Percentiles rank a stretch among this genome's conserved stretches.
phyloP scores from a whole-genome alignment of 306 rosid species.

The Medicago ruthenica region DNA sequence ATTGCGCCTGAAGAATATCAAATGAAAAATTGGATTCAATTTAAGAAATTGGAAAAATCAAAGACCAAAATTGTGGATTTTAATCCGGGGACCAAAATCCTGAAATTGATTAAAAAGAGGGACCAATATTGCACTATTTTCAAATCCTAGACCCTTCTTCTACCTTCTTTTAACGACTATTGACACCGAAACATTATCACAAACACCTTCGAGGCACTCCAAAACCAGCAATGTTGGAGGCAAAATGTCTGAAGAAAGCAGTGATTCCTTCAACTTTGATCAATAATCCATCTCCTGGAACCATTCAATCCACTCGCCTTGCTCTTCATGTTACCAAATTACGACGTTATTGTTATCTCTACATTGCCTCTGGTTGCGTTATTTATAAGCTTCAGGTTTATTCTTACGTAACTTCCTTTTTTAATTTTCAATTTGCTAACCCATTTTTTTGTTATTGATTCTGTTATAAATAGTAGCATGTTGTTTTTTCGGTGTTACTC shows the following conservation, averaged over 20 bases:
- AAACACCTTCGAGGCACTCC: constrained; percentile 21
- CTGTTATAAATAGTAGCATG: neutral
- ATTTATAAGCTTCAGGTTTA: constrained; percentile 74
- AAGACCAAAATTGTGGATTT: too few species aligned
- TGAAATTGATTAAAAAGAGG: too few species aligned
- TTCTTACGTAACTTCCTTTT: neutral
- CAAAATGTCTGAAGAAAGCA: constrained; percentile 72
- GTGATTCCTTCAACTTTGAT: constrained; percentile 72
- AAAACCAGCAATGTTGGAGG: constrained; percentile 54
- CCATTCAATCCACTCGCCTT: constrained; percentile 83
- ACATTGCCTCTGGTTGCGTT: constrained; percentile 80
- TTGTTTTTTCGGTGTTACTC: too few species aligned
- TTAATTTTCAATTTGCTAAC: neutral
- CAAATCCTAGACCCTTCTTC: too few species aligned
- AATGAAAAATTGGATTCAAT: too few species aligned
- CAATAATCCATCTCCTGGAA: constrained; percentile 79
- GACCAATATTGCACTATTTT: too few species aligned
- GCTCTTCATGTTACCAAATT: constrained; percentile 71
- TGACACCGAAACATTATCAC: neutral
- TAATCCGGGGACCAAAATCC: too few species aligned
- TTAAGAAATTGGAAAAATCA: too few species aligned
- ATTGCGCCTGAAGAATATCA: too few species aligned
- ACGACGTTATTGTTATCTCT: constrained; percentile 56
- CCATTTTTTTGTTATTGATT: neutral
- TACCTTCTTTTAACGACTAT: too few species aligned